Percentiles rank a stretch among this genome's conserved stretches.
Conservation (phyloP, 768 basidiomycete species). For the Clitopilus passeckerianus region DNA sequence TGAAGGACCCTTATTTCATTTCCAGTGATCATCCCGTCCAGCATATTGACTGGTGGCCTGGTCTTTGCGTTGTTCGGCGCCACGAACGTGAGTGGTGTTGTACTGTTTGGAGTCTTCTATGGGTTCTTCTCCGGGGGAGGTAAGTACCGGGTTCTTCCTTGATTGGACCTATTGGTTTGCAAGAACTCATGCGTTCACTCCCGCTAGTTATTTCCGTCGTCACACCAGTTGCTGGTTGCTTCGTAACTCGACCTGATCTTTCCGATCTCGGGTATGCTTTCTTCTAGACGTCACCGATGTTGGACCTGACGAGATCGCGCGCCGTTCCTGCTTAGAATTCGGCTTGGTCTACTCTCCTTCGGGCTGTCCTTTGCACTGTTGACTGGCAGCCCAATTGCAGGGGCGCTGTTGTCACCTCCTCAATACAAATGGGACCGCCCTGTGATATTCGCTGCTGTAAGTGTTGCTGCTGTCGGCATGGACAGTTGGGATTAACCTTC, state of each 20-base stretch:
- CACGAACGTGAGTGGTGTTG: slow-evolving; percentile 31
- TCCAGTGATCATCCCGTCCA: slow-evolving; percentile 38
- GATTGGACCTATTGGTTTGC: background rate
- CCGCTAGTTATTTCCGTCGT: slow-evolving; percentile 32
- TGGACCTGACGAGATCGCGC: background rate
- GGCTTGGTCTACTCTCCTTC: slow-evolving; percentile 43
- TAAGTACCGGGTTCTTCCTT: slow-evolving; percentile 17
- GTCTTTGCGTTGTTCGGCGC: slow-evolving; percentile 50
- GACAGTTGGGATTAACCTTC: background rate
- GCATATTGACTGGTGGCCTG: slow-evolving; percentile 35
- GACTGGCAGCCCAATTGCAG: slow-evolving; percentile 49
- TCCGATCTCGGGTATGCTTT: slow-evolving; percentile 40
- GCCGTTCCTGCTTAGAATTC: slow-evolving; percentile 21
- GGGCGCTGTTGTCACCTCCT: slow-evolving; percentile 37
- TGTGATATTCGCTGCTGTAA: slow-evolving; percentile 39
- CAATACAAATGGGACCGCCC: slow-evolving; percentile 35
- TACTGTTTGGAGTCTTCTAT: slow-evolving; percentile 42
- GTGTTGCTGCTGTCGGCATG: slow-evolving; percentile 8
- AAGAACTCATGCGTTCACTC: background rate
- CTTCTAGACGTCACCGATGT: background rate
- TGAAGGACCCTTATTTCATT: background rate
- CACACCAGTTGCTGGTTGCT: slow-evolving; percentile 32
- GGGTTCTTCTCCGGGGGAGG: slow-evolving; percentile 54
- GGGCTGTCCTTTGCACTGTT: slow-evolving; percentile 37
- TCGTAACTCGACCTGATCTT: slow-evolving; percentile 31